These are phyloP conservation scores for Pseudocercospora eumusae DNA, from an alignment of 2,329 filamentous ascomycete genomes.

Conservation along the genomic window DNA sequence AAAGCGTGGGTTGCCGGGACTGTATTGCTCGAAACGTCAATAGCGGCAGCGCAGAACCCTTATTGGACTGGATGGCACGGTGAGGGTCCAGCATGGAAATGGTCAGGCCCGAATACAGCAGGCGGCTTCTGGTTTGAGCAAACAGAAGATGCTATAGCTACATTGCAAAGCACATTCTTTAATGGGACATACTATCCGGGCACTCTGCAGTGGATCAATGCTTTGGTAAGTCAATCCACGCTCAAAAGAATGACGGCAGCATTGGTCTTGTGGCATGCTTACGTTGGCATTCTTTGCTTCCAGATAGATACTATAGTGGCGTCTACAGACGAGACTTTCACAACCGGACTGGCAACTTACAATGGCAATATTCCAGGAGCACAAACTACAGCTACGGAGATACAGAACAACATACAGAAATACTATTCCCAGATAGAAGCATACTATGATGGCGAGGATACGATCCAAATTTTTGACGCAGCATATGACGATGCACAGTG, in stretches of 20 bases:
- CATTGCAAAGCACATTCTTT: constrained; percentile 37
- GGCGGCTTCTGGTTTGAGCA: constrained; percentile 34
- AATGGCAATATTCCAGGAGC: constrained; percentile 20
- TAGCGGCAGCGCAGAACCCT: constrained; percentile 6
- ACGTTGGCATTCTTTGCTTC: neutral
- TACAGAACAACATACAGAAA: constrained; percentile 31
- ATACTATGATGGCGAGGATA: constrained; percentile 35
- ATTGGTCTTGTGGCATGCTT: neutral
- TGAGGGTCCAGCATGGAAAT: constrained; percentile 26
- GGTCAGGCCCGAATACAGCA: constrained; percentile 18
- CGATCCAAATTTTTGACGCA: constrained; percentile 37
- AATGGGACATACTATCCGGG: constrained; percentile 36
- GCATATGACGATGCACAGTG: constrained; percentile 41
- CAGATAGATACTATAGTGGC: constrained; percentile 31
- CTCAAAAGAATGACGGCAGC: neutral
- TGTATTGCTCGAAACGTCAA: neutral
- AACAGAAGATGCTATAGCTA: constrained; percentile 32
- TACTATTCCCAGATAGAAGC: constrained; percentile 35
- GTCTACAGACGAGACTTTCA: constrained; percentile 16
- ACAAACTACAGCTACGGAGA: constrained; percentile 9
- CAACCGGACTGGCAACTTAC: constrained; percentile 27
- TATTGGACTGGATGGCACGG: constrained; percentile 25
- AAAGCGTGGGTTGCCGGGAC: constrained; percentile 8
- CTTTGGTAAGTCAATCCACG: constrained; percentile 16
- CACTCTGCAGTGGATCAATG: constrained; percentile 35